Percentiles rank a stretch among this genome's conserved stretches.
These are phyloP conservation scores for Penicillium daleae DNA, from an alignment of 495 filamentous ascomycete genomes.

Conservation along the genomic window DNA sequence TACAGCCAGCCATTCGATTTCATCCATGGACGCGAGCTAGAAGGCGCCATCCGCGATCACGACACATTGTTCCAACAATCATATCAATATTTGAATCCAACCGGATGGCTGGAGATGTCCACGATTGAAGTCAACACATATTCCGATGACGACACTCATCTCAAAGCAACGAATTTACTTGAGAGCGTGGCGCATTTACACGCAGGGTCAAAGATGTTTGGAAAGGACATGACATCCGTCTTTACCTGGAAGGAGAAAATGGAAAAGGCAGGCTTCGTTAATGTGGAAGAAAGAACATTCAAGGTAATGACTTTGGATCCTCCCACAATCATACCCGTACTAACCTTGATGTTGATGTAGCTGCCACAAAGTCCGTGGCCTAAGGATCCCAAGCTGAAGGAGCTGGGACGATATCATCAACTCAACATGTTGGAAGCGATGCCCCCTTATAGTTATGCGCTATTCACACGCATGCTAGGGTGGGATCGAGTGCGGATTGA, in stretches of 20 bases:
- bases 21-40: slow-evolving; percentile 63
- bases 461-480: slow-evolving; percentile 60
- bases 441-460: slow-evolving; percentile 51
- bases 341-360: slow-evolving; percentile 24
- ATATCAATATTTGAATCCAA: slow-evolving; percentile 55
- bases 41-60: slow-evolving; percentile 62
- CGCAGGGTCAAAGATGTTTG: slow-evolving; percentile 34
- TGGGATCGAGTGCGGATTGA: slow-evolving; percentile 57
- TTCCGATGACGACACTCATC: slow-evolving; percentile 58
- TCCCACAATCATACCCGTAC: neutral
- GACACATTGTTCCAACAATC: slow-evolving; percentile 53
- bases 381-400: slow-evolving; percentile 55
- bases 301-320: slow-evolving; percentile 33
- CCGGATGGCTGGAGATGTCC: slow-evolving; percentile 64
- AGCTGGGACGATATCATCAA: slow-evolving; percentile 51
- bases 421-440: slow-evolving; percentile 54
- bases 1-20: slow-evolving; percentile 59
- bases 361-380: slow-evolving; percentile 57
- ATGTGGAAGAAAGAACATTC: slow-evolving; percentile 50
- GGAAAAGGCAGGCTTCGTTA: slow-evolving; percentile 57
- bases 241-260: slow-evolving; percentile 50
- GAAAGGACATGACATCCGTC: slow-evolving; percentile 41
- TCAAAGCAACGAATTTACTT: slow-evolving; percentile 37
- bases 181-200: slow-evolving; percentile 39
- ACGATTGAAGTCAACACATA: slow-evolving; percentile 54